Base-by-base conservation (phyloP, 345 rosid species). In the thale cress (Arabidopsis thaliana) region DNA sequence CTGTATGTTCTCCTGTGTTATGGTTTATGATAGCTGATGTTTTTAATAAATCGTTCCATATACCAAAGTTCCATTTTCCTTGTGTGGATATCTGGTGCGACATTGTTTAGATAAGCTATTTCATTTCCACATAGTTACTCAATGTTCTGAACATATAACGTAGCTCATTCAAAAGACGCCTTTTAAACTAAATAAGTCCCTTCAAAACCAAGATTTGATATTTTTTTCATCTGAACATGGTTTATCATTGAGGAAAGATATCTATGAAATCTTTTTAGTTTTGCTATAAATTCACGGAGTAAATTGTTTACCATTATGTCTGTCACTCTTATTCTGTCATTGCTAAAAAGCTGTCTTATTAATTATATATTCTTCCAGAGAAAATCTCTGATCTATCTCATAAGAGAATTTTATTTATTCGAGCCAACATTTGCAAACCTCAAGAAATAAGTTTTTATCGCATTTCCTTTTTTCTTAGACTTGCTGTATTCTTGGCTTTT, bases 11-110 rank as follows among this genome's bases (percentile, higher is more conserved):
- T 55, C 40, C 28, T 65, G 58, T 44, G 37, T 8, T 51, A 51
- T 59, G 45, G 33, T 28, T 12, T 22, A 23, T 65, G 65, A 58
- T 66, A 46, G 41, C 51, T 58, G 78, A 34, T 53, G 10, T 55
- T 65, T 46, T 53, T 6, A 23, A 38, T 51, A 46, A 63, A 53
- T 63, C 30, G 42, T 74, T 56, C 23, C 34, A 33, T 36, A 56
- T 55, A 30, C 37, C 59, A 4, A 57, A 28, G 3, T 28, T 28
- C 4, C 32, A 28, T 28, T 16, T 33, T 16, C 24, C 56, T 58
- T 45, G 22, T 7, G 7, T 16, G 72, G 16, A 24, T 64, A 56
- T 36, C 9, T 65, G 51, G 14, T 57, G 72, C 10, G 10, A 5
- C 44, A 36, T 66, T 46, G n/a, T 69, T 45, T 50, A 13, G 13